A percentile compares a stretch with the other conserved stretches of the same genome.
These are phyloP conservation scores for Gracilaria domingensis DNA, from an alignment of 23 red algal genomes.

Conservation along the genomic window DNA sequence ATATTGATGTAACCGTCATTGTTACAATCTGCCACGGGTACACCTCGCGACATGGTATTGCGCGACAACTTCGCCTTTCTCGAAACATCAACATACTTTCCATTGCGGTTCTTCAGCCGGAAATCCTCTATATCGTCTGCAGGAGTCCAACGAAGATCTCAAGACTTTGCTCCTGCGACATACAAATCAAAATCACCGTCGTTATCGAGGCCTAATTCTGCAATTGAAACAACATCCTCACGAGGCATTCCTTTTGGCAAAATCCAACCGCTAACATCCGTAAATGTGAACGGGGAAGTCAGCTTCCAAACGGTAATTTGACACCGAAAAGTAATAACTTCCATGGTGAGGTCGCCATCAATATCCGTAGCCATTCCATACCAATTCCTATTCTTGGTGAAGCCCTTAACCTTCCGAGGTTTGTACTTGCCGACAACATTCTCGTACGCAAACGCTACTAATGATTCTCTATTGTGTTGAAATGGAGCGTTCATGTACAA, in stretches of 20 bases:
- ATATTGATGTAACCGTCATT: conserved; percentile 74
- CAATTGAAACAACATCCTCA: conserved; percentile 21
- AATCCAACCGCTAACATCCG: conserved; percentile 18
- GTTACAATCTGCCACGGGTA: conserved; percentile 66
- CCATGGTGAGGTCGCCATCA: conserved; percentile 37
- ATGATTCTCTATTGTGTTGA: background rate
- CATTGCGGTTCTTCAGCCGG: conserved; percentile 44
- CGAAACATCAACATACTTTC: conserved; percentile 29
- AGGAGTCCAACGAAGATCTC: background rate
- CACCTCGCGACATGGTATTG: conserved; percentile 9
- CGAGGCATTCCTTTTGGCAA: background rate
- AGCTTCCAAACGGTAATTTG: conserved; percentile 24
- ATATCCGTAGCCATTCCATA: conserved; percentile 53
- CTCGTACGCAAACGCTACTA: conserved; percentile 43
- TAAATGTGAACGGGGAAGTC: conserved; percentile 29
- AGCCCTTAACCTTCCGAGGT: background rate
- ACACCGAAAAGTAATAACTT: conserved; percentile 42
- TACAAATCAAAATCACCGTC: conserved; percentile 70
- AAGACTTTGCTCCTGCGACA: conserved; percentile 51
- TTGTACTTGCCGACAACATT: background rate
- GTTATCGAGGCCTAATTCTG: conserved; percentile 73
- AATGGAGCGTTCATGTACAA: conserved; percentile 34
- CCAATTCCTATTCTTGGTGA: conserved; percentile 14
- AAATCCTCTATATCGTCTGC: conserved; percentile 20
- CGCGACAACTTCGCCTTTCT: background rate